These are phyloP conservation scores for Podaxis pistillaris DNA, from an alignment of 768 basidiomycete genomes.

Conservation along the genomic window DNA sequence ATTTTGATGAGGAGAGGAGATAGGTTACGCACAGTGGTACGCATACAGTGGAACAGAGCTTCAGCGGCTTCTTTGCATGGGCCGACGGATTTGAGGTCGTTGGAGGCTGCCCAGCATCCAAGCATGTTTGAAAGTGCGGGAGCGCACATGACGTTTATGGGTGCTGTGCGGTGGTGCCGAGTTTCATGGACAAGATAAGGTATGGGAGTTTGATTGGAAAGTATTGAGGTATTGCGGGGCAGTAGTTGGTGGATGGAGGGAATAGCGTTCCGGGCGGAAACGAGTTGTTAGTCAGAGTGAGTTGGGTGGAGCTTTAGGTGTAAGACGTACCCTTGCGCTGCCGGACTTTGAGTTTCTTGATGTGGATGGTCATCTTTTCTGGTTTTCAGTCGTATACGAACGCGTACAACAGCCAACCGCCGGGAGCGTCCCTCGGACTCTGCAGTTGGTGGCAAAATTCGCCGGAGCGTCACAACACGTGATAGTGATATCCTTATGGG, in stretches of 20 bases:
- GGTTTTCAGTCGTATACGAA: not conserved
- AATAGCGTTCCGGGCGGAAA: not conserved
- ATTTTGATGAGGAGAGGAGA: not conserved
- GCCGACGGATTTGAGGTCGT: slow-evolving; percentile 54
- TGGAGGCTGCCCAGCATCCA: slow-evolving; percentile 79
- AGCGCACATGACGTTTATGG: slow-evolving; percentile 56
- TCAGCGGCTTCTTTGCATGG: slow-evolving; percentile 61
- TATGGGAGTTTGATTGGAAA: not conserved
- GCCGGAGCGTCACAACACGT: not conserved
- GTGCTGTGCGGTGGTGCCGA: slow-evolving; percentile 28
- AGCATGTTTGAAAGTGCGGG: slow-evolving; percentile 76
- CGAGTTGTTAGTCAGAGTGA: not conserved
- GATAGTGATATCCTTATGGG: not conserved
- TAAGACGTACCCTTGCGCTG: slow-evolving; percentile 64
- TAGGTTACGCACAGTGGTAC: slow-evolving; percentile 63
- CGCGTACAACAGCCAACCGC: not conserved
- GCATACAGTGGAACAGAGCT: slow-evolving; percentile 78
- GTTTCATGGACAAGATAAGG: not conserved
- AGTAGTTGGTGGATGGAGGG: not conserved
- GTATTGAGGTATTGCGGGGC: too few species aligned
- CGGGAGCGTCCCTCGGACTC: not conserved
- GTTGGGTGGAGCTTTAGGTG: not conserved
- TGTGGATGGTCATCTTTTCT: slow-evolving; percentile 58
- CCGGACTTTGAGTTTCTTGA: slow-evolving; percentile 78
- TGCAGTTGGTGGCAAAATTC: not conserved